A percentile compares a stretch with the other conserved stretches of the same genome.
These are phyloP conservation scores for Fraxinus excelsior DNA, from an alignment of 257 asterid genomes.

Conservation along the genomic window DNA sequence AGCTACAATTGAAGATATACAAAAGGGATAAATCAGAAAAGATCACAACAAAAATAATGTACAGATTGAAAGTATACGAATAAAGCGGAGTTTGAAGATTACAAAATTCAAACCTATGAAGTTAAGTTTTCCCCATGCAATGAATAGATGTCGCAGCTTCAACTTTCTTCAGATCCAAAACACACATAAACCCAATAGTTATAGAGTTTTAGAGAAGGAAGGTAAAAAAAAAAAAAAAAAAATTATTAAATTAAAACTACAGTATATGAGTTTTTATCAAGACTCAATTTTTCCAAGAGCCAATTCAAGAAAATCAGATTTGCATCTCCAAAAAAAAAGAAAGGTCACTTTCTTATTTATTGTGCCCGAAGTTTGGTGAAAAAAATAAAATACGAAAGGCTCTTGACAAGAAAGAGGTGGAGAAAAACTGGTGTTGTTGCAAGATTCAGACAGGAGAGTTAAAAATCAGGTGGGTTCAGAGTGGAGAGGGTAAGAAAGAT, in stretches of 20 bases:
- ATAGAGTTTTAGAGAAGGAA: constrained; percentile 1
- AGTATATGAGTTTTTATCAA: constrained; percentile 34
- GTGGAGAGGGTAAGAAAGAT: constrained; percentile 24
- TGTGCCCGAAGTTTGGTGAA: constrained; percentile 3
- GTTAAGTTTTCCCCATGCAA: constrained; percentile 3
- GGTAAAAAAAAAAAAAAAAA: too few relatives aligned
- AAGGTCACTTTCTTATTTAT: not conserved
- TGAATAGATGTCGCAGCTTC: constrained; percentile 26
- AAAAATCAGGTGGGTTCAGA: constrained; percentile 26
- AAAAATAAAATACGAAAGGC: not conserved
- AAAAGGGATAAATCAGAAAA: constrained; percentile 13
- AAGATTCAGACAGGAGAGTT: constrained; percentile 37
- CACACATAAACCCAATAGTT: constrained; percentile 21
- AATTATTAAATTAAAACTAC: not conserved
- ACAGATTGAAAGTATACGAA: constrained; percentile 12
- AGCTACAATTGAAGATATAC: constrained; percentile 33
- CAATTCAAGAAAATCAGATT: constrained; percentile 15
- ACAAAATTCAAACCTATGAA: constrained; percentile 29
- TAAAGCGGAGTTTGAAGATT: constrained; percentile 2
- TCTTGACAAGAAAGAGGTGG: constrained; percentile 19
- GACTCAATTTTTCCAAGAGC: constrained; percentile 34
- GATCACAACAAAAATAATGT: not conserved
- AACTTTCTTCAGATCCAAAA: constrained; percentile 34
- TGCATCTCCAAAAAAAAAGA: not conserved
- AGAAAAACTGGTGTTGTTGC: constrained; percentile 27